Conservation (phyloP, 2,329 filamentous ascomycete species). For the Fusarium sp. region DNA sequence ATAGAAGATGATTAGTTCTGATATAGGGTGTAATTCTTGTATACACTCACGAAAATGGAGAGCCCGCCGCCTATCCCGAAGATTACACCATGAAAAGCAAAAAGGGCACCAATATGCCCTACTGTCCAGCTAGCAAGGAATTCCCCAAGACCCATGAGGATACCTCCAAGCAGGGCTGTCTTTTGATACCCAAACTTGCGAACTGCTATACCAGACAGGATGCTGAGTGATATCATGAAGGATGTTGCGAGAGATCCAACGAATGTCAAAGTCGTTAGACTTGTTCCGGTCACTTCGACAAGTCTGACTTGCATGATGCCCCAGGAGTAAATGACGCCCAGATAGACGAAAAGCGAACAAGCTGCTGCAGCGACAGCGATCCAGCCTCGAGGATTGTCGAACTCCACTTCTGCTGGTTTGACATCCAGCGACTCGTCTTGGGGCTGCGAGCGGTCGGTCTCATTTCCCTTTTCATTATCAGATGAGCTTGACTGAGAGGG, state of each 20-base stretch:
- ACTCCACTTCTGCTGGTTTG: not conserved
- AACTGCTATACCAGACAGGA: constrained; percentile 36
- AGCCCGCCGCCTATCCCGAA: constrained; percentile 47
- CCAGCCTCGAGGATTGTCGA: constrained; percentile 36
- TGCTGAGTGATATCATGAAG: constrained; percentile 46
- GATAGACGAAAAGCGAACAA: constrained; percentile 47
- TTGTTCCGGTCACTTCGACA: constrained; percentile 41
- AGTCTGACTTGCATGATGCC: constrained; percentile 50
- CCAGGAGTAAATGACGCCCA: constrained; percentile 51
- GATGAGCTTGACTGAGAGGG: constrained; percentile 1
- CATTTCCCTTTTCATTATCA: constrained; percentile 32
- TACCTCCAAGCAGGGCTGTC: constrained; percentile 40
- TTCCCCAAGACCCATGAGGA: constrained; percentile 49
- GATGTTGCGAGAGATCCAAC: constrained; percentile 49
- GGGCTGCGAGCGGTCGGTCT: constrained; percentile 7
- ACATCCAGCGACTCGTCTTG: fast-evolving
- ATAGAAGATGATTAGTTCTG: fast-evolving
- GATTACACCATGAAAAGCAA: constrained; percentile 45
- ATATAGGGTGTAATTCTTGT: fast-evolving
- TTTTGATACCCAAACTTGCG: constrained; percentile 42
- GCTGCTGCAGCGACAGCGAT: constrained; percentile 37
- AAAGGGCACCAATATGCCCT: constrained; percentile 42
- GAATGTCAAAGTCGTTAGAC: constrained; percentile 47
- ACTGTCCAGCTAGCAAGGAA: constrained; percentile 49
- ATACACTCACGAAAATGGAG: constrained; percentile 38